Conservation (phyloP, 2,329 filamentous ascomycete species). For the Fusarium nodosum region DNA sequence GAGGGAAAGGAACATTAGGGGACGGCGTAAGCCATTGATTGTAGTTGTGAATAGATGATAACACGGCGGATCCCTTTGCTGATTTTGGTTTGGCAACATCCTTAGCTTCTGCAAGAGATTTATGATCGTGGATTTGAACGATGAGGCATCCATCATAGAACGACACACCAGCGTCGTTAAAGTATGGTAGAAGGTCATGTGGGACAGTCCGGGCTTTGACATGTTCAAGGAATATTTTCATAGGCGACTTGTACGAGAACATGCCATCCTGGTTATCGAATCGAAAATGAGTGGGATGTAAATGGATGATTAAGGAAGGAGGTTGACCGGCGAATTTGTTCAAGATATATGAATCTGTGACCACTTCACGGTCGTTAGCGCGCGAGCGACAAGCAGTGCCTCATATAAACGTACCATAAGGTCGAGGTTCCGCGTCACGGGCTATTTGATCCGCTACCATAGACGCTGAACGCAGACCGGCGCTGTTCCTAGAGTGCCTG, state of each 20-base stretch:
- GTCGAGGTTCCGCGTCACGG: slow-evolving; percentile 61
- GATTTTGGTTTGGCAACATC: slow-evolving; percentile 65
- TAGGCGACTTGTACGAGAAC: slow-evolving; percentile 92
- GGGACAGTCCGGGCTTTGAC: slow-evolving; percentile 82
- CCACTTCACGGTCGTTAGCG: slow-evolving; percentile 65
- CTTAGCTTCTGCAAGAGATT: slow-evolving; percentile 72
- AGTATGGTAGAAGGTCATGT: slow-evolving; percentile 86
- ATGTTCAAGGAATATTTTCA: slow-evolving; percentile 85
- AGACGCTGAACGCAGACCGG: slow-evolving; percentile 64
- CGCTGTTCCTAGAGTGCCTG: slow-evolving; percentile 65
- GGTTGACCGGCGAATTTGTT: slow-evolving; percentile 80
- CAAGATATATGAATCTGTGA: slow-evolving; percentile 83
- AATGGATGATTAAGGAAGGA: slow-evolving; percentile 87
- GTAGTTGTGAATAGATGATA: slow-evolving; percentile 92
- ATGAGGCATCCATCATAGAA: slow-evolving; percentile 98
- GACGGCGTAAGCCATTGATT: slow-evolving; percentile 93
- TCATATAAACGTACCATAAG: slow-evolving; percentile 61
- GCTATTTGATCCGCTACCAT: slow-evolving; percentile 59
- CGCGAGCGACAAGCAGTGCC: background rate
- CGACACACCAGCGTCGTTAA: slow-evolving; percentile 76
- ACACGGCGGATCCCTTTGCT: slow-evolving; percentile 71
- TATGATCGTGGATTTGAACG: slow-evolving; percentile 92
- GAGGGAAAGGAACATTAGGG: slow-evolving; percentile 82
- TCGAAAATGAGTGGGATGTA: slow-evolving; percentile 87
- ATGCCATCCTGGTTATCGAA: slow-evolving; percentile 96